These are phyloP conservation scores for Phalaenopsis hybrid DNA, from an alignment of 116 monocot genomes.

Conservation along the genomic window DNA sequence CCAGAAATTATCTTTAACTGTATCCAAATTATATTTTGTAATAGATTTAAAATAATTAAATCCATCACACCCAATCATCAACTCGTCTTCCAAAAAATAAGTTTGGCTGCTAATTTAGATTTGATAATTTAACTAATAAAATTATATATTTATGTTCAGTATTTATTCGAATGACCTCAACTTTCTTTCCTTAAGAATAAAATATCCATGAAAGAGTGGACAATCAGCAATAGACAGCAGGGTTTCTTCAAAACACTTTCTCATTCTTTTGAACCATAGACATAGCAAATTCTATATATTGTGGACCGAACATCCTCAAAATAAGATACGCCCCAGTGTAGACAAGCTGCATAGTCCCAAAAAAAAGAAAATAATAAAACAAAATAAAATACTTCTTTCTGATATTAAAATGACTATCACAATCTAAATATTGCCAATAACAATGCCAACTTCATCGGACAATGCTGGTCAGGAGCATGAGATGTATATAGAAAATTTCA, in stretches of 20 bases:
- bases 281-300: neutral
- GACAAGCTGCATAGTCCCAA: neutral
- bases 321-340: neutral
- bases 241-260: neutral
- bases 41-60: neutral
- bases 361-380: neutral
- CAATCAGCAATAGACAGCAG: neutral
- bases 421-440: neutral
- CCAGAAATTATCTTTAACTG: neutral
- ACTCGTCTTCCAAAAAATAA: neutral
- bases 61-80: neutral
- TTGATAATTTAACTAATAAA: neutral
- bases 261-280: neutral
- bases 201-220: neutral
- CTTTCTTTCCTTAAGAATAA: neutral
- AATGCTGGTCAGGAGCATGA: neutral
- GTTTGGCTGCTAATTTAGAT: neutral
- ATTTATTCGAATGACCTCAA: neutral
- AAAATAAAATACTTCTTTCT: neutral
- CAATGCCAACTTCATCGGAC: neutral
- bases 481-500: slow-evolving; percentile 9
- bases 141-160: neutral
- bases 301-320: neutral
- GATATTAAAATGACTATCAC: neutral
- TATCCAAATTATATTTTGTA: neutral